Evolutionary conservation across 352 stramenopile species (phyloP).

Genomic region (Elongisporangium undulatum): DNA sequence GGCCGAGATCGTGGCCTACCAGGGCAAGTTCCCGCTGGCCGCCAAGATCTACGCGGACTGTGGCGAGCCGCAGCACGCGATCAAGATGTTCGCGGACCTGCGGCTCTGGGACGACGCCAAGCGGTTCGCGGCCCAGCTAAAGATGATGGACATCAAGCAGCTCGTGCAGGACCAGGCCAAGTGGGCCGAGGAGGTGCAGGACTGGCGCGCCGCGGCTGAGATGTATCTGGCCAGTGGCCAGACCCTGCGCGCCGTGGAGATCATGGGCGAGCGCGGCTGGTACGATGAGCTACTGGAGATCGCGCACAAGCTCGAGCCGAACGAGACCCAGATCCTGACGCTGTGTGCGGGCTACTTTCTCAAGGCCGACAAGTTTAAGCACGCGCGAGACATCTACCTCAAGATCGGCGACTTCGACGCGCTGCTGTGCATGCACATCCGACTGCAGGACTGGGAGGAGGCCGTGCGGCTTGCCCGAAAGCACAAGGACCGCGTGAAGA

Average conservation of each 20-base stretch:
- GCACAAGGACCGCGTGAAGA: slow-evolving; percentile 68
- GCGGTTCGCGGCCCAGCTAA: slow-evolving; percentile 77
- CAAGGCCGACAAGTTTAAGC: slow-evolving; percentile 68
- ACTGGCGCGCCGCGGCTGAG: slow-evolving; percentile 89
- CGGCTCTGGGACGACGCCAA: slow-evolving; percentile 94
- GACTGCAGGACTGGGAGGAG: slow-evolving; percentile 90
- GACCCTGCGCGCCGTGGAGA: slow-evolving; percentile 69
- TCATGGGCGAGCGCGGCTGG: slow-evolving; percentile 86
- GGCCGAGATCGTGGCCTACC: slow-evolving; percentile 91
- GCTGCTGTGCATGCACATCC: slow-evolving; percentile 89
- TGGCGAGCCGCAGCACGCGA: slow-evolving; percentile 78
- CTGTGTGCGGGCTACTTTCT: slow-evolving; percentile 63
- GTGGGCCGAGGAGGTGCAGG: slow-evolving; percentile 90
- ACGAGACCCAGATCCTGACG: slow-evolving; percentile 39
- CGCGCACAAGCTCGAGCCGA: slow-evolving; percentile 47
- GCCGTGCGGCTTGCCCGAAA: slow-evolving; percentile 87
- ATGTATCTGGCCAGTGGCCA: slow-evolving; percentile 91
- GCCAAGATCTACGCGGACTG: slow-evolving; percentile 86
- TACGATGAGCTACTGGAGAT: slow-evolving; percentile 84
- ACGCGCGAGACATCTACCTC: slow-evolving; percentile 75
- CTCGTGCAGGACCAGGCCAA: slow-evolving; percentile 89
- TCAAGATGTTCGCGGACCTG: slow-evolving; percentile 93
- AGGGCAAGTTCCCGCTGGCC: slow-evolving; percentile 88
- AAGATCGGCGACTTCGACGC: slow-evolving; percentile 79
- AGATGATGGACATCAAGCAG: slow-evolving; percentile 83